Evolutionary conservation across 2,329 filamentous ascomycete species (phyloP).

Genomic region (Biscogniauxia sp.): DNA sequence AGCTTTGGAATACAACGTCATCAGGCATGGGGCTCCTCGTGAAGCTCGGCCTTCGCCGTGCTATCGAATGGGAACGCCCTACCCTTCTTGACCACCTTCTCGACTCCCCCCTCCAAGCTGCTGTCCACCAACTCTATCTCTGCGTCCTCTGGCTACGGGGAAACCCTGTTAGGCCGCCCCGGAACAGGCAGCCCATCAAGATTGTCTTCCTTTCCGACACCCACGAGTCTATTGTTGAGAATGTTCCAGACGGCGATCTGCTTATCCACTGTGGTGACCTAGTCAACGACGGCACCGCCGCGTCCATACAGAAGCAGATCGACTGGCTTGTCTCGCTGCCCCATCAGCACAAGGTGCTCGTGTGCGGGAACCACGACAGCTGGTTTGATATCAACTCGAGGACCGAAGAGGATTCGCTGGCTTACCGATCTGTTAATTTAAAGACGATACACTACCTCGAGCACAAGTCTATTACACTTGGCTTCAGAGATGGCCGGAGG

Average conservation of each 20-base stretch:
- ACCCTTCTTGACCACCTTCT: constrained; percentile 63
- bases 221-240: constrained; percentile 59
- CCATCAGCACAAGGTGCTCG: constrained; percentile 75
- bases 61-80: constrained; percentile 45
- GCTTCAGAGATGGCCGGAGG: constrained; percentile 56
- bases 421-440: constrained; percentile 58
- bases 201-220: constrained; percentile 92
- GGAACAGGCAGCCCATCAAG: constrained; percentile 57
- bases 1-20: constrained; percentile 5
- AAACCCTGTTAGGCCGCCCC: constrained; percentile 56
- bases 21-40: constrained; percentile 44
- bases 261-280: constrained; percentile 90
- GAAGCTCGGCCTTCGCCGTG: constrained; percentile 47
- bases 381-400: constrained; percentile 73
- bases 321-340: constrained; percentile 77
- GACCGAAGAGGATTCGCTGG: constrained; percentile 51
- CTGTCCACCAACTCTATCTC: constrained; percentile 62
- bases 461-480: constrained; percentile 61
- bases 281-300: constrained; percentile 67
- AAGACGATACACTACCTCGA: constrained; percentile 73
- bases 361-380: constrained; percentile 87
- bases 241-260: constrained; percentile 76
- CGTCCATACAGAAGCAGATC: constrained; percentile 76
- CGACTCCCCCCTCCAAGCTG: constrained; percentile 63
- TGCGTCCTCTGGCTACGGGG: constrained; percentile 67